Evolutionary conservation across 1,284 basidiomycete species (phyloP).

Genomic region (Sporisorium reilianum): DNA sequence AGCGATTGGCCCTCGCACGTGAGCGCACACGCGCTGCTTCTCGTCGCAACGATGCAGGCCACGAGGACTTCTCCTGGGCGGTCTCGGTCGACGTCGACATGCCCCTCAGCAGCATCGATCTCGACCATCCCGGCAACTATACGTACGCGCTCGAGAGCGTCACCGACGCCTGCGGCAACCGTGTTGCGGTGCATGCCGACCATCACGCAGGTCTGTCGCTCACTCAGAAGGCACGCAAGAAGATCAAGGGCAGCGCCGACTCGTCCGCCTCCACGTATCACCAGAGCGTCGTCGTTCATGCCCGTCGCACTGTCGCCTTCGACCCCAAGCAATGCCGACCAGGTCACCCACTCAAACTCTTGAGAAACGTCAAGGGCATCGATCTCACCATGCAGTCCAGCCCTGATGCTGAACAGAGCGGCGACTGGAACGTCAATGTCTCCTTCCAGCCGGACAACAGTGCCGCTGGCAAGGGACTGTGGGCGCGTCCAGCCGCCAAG

Average conservation of each 20-base stretch:
- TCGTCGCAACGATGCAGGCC: slow-evolving; percentile 19
- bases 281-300: slow-evolving; percentile 79
- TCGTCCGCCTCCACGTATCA: slow-evolving; percentile 10
- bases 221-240: slow-evolving; percentile 42
- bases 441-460: slow-evolving; percentile 50
- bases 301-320: slow-evolving; percentile 82
- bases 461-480: slow-evolving; percentile 42
- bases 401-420: slow-evolving; percentile 23
- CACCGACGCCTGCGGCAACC: slow-evolving; percentile 66
- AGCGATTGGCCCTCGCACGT: slow-evolving; percentile 37
- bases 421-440: slow-evolving; percentile 44
- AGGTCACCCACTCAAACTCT: slow-evolving; percentile 79
- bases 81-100: slow-evolving; percentile 46
- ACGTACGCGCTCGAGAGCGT: slow-evolving; percentile 56
- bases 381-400: slow-evolving; percentile 34
- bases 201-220: slow-evolving; percentile 22
- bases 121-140: slow-evolving; percentile 55
- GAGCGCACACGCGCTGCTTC: slow-evolving; percentile 43
- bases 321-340: slow-evolving; percentile 76
- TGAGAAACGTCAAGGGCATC: slow-evolving; percentile 71
- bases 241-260: slow-evolving; percentile 28
- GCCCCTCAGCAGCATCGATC: slow-evolving; percentile 58
- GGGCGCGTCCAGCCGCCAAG: slow-evolving; percentile 28
- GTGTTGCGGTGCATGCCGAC: slow-evolving; percentile 24
- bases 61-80: slow-evolving; percentile 56